A percentile compares a stretch with the other conserved stretches of the same genome.
Evolutionary conservation across 139 green algal species (phyloP).

Genomic region (Tetraselmis chui): DNA sequence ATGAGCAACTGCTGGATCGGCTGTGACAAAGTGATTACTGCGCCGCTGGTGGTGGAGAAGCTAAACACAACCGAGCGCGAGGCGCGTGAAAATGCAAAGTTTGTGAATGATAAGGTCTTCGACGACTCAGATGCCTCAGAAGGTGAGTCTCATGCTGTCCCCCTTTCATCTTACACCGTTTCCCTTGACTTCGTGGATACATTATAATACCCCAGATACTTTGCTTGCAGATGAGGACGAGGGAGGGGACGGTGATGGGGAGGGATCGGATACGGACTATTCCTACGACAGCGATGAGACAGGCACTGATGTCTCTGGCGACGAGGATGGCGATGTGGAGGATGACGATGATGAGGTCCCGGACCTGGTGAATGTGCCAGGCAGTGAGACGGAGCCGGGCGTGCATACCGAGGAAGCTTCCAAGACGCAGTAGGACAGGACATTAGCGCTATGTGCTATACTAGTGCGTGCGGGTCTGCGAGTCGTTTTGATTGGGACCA

Average conservation of each 20-base stretch:
- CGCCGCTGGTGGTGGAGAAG: slow-evolving; percentile 44
- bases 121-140: not conserved
- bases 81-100: not conserved
- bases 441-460: not conserved
- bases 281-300: not conserved
- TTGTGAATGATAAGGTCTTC: not conserved
- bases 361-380: not conserved
- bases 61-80: not conserved
- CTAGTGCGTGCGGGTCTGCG: too few relatives aligned
- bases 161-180: not conserved
- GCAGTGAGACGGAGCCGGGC: not conserved
- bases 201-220: not conserved
- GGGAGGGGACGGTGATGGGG: not conserved
- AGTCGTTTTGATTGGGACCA: not conserved
- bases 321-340: not conserved
- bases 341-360: not conserved
- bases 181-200: not conserved
- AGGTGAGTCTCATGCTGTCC: not conserved
- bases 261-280: not conserved
- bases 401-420: not conserved
- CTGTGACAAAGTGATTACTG: slow-evolving; percentile 48
- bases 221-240: not conserved
- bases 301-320: not conserved
- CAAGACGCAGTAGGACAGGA: not conserved
- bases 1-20: slow-evolving; percentile 84